Evolutionary conservation across 202 grass and related monocot species (phyloP), one percentile per base, ranked within the genome.

Genomic region (Eragrostis tef): DNA sequence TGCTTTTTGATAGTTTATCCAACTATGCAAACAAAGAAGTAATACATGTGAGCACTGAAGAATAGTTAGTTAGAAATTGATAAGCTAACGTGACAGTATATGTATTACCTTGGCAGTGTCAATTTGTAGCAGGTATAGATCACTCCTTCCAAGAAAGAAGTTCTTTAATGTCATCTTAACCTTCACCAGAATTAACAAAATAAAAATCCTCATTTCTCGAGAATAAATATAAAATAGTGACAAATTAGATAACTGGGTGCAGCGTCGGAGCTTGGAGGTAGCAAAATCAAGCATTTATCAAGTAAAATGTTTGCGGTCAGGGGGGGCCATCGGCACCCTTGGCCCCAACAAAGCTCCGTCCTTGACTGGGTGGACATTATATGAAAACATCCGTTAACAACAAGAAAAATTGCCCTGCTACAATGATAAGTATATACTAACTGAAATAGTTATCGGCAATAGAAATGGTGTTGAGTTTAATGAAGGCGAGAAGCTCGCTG

Each of bases 71-170:
- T 31, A 66, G 17, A 60, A 51, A 79, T 15, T 16, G 22, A 59
- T 22, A 25, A 61, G 21, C 9, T 45, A 20, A 67, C n/a, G 62
- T 9, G 0, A 46, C 12, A 63, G 3, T 17, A 61, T 39, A 68
- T 67, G 53, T 41, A 73, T 68, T 86, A 97, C 91, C 94, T 92
- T 97, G 61, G 74, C 17, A 72, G 74, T 61, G 59, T 90, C 78
- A 43, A 97, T 70, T 65, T 92, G 83, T 46, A 97, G 81, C 67
- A 97, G 80, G 80, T 89, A 94, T 71, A 97, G 91, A 70, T 92
- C 89, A 31, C 79, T 64, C 74, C 82, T 85, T 26, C 83, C 83
- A 7, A 48, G 10, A 57, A 90, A 97, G 52, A 87, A 94, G 66
- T 94, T 97, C 1, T 46, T 84, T 74, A 97, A 52, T 9, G 87